Evolutionary conservation across 2,329 filamentous ascomycete genomes (phyloP), one percentile per base, ranked within the genome.

Genomic region (Sodiomyces alkalinus): DNA sequence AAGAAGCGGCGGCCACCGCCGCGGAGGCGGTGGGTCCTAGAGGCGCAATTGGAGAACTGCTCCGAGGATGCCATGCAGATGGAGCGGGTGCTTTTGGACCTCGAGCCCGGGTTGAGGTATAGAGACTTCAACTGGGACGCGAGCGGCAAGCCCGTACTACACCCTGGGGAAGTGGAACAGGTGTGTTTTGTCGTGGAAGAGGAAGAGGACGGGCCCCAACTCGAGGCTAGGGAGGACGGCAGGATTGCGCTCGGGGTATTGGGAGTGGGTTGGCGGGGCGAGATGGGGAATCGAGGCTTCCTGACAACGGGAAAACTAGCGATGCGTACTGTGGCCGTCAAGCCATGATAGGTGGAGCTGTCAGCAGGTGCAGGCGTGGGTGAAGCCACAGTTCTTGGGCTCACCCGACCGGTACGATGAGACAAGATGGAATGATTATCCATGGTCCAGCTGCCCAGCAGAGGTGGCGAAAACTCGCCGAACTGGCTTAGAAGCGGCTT

Each of bases 1-100:
- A 28, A 10, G 13, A 43, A 48, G 20, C 41, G 53, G 23, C 41
- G 55, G 12, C 23, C 51, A 53, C 32, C 27, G 11, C 34, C 36
- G 25, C 32, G 39, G 33, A 38, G 58, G 34, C 48, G 55, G 33
- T 93, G 82, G 68, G 74, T 82, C 10, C 62, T 98, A 27, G 90
- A 98, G 52, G 90, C 87, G 16, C 90, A 98, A 56, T 55, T 98
- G 33, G 90, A 98, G 59, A 98, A 96, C 52, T 80, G 86, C 46
- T 82, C 82, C 26, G 86, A 94, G 48, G 75, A 76, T 24, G 62
- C 74, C 4, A 78, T 96, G 39, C 71, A 80, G 45, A 64, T 98
- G 28, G 81, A 92, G 52, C 59, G 58, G 35, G 68, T 74, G 17
- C 54, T 55, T 18, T 49, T 77, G 32, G 62, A 73, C 29, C 52